These are phyloP conservation scores for Nephelium lappaceum DNA, from an alignment of 345 rosid genomes.

Conservation along the genomic window DNA sequence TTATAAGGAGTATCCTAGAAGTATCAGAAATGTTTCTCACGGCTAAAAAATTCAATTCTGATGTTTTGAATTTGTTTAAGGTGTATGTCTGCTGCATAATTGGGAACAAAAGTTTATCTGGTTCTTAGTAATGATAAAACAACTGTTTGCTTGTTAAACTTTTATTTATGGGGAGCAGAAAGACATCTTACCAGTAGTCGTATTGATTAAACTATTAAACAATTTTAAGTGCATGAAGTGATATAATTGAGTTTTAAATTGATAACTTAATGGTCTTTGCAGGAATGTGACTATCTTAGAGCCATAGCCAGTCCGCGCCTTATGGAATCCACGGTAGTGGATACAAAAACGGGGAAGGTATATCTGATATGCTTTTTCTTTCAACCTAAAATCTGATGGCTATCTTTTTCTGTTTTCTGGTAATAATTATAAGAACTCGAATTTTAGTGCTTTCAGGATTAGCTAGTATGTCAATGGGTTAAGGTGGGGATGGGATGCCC, in stretches of 20 bases:
- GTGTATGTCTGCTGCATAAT: background rate
- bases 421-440: background rate
- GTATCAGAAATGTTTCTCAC: background rate
- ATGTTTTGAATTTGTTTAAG: background rate
- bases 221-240: slow-evolving; percentile 13
- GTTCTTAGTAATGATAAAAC: background rate
- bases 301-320: slow-evolving; percentile 85
- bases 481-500: no score
- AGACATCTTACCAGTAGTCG: background rate
- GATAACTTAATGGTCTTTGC: slow-evolving; percentile 29
- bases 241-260: background rate
- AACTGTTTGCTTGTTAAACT: background rate
- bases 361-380: slow-evolving; percentile 11
- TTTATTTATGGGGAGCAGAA: background rate
- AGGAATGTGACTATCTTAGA: slow-evolving; percentile 96
- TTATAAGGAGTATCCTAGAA: background rate
- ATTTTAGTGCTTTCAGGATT: no score
- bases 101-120: background rate
- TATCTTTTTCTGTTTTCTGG: background rate
- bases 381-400: slow-evolving; percentile 11
- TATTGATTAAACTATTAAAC: slow-evolving; percentile 6
- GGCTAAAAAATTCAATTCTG: background rate
- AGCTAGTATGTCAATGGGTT: no score
- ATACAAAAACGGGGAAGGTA: slow-evolving; percentile 91
- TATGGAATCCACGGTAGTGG: slow-evolving; percentile 83